Evolutionary conservation across 202 grass and related monocot species (phyloP).

Genomic region (Sporobolus alterniflorus): DNA sequence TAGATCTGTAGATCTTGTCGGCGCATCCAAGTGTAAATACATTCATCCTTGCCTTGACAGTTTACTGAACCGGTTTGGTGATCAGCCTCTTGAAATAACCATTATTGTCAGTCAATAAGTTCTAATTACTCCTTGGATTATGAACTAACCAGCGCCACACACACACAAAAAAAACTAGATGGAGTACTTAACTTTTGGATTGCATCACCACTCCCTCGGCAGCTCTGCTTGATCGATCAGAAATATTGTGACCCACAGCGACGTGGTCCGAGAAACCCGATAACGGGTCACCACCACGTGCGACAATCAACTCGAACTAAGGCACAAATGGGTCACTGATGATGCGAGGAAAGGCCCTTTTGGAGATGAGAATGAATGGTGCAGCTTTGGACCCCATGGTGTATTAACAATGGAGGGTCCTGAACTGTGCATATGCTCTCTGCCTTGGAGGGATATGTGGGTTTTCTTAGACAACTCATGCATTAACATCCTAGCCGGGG

Average conservation of each 20-base stretch:
- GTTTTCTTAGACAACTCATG: constrained; percentile 47
- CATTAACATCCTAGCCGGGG: constrained; percentile 53
- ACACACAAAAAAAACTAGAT: no score
- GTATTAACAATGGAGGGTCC: constrained; percentile 37
- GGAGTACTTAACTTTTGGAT: background rate
- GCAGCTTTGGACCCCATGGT: background rate
- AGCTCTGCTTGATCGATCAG: background rate
- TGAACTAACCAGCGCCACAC: no score
- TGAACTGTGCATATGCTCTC: constrained; percentile 46
- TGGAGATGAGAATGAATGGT: constrained; percentile 27
- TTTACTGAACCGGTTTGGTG: background rate
- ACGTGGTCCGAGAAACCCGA: constrained; percentile 32
- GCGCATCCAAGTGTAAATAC: constrained; percentile 31
- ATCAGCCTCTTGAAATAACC: background rate
- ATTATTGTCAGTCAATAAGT: background rate
- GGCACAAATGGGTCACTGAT: constrained; percentile 2
- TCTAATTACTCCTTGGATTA: background rate
- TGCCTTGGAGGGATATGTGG: constrained; percentile 38
- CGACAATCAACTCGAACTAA: constrained; percentile 5
- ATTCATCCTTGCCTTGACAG: background rate
- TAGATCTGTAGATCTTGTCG: constrained; percentile 40
- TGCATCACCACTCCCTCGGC: constrained; percentile 6
- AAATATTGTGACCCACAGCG: constrained; percentile 44
- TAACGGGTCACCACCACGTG: constrained; percentile 30
- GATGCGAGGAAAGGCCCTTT: constrained; percentile 39